These are phyloP conservation scores for Skeletonema potamos DNA, from an alignment of 108 stramenopile species.

Conservation along the genomic window DNA sequence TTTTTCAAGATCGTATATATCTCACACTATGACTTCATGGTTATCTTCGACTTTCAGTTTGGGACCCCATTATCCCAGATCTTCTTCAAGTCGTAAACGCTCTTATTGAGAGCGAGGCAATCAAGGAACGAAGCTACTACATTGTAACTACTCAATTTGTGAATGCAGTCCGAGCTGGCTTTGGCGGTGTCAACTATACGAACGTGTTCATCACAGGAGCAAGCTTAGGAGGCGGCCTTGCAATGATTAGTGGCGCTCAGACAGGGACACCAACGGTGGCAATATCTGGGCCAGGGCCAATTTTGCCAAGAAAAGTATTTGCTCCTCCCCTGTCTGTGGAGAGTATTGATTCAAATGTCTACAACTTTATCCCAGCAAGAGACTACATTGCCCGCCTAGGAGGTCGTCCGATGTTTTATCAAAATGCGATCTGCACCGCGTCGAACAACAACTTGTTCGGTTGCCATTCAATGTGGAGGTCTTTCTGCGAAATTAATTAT, in stretches of 20 bases:
- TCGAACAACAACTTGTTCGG: constrained; percentile 47
- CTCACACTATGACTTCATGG: not conserved
- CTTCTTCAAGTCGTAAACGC: constrained; percentile 46
- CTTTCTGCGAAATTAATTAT: constrained; percentile 48
- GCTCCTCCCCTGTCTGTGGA: constrained; percentile 61
- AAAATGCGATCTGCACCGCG: constrained; percentile 44
- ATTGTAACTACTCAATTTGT: constrained; percentile 37
- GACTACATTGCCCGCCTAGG: constrained; percentile 76
- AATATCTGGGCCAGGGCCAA: constrained; percentile 75
- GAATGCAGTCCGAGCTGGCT: constrained; percentile 26
- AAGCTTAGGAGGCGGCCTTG: constrained; percentile 68
- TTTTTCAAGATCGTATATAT: not conserved
- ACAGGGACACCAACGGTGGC: constrained; percentile 59
- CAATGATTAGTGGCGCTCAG: constrained; percentile 85
- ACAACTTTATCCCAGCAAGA: constrained; percentile 82
- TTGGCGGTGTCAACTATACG: constrained; percentile 18
- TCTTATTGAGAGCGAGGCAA: constrained; percentile 18
- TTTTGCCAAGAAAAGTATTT: constrained; percentile 58
- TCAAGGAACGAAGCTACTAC: constrained; percentile 46
- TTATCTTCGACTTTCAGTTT: constrained; percentile 19
- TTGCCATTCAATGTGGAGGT: constrained; percentile 52
- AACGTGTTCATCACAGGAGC: constrained; percentile 42
- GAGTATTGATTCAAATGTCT: constrained; percentile 59
- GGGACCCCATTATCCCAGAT: constrained; percentile 61
- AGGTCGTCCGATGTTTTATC: constrained; percentile 39